Evolutionary conservation across 2,329 filamentous ascomycete species (phyloP).

Genomic region (Grosmannia huntii): DNA sequence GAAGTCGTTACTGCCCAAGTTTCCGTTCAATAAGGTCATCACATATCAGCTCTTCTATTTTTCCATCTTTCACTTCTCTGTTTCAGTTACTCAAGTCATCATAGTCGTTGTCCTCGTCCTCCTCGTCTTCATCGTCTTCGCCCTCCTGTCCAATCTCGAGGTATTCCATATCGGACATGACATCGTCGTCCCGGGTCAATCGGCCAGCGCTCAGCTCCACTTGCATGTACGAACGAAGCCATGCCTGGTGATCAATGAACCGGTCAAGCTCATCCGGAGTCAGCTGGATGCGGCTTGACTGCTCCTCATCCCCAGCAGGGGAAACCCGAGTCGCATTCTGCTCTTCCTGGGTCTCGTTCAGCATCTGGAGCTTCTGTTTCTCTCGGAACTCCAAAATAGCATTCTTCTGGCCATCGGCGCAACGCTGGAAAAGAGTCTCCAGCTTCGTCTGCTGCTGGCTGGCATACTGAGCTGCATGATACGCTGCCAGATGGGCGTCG

Average conservation of each 20-base stretch:
- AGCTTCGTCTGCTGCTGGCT: background rate
- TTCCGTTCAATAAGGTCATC: too few species aligned
- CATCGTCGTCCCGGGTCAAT: background rate
- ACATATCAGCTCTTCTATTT: too few species aligned
- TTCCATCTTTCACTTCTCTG: too few species aligned
- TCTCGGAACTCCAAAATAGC: background rate
- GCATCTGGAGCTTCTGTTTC: background rate
- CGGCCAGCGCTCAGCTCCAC: background rate
- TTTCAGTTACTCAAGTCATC: too few species aligned
- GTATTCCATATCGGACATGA: background rate
- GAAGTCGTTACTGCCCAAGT: too few species aligned
- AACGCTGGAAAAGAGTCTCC: background rate
- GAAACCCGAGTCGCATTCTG: too few species aligned
- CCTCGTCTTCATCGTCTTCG: background rate
- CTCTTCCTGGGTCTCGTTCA: background rate
- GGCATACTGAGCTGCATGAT: background rate
- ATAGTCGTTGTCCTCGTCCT: too few species aligned
- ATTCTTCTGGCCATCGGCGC: background rate
- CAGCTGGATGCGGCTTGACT: background rate
- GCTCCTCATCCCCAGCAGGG: background rate
- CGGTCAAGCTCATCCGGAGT: background rate
- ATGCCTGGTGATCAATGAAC: background rate
- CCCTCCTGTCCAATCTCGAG: background rate
- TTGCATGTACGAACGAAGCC: background rate
- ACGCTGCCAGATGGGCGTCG: background rate